Evolutionary conservation across 371 early-diverging fungal genomes (phyloP).

Genomic region (Mucor indicus): DNA sequence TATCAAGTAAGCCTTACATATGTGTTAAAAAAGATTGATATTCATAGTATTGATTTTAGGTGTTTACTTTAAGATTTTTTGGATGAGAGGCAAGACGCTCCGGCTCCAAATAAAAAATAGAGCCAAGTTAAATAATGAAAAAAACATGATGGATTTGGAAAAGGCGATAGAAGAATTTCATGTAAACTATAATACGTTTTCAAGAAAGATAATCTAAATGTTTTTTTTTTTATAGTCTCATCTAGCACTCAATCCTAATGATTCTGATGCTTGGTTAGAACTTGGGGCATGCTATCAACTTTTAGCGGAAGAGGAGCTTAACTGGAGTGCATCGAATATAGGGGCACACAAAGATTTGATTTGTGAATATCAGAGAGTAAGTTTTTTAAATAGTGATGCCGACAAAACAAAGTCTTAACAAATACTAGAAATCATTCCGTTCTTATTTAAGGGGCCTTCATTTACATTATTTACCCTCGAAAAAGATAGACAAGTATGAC

Average conservation of each 20-base stretch:
- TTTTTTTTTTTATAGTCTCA: slow-evolving; percentile 7
- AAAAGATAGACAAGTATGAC: not conserved
- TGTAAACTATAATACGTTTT: slow-evolving; percentile 24
- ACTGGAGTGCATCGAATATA: slow-evolving; percentile 67
- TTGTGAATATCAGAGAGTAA: slow-evolving; percentile 58
- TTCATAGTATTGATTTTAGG: slow-evolving; percentile 13
- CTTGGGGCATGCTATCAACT: slow-evolving; percentile 57
- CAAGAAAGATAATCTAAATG: not conserved
- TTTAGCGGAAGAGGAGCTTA: slow-evolving; percentile 63
- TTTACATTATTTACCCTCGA: slow-evolving; percentile 4
- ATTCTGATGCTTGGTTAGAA: slow-evolving; percentile 64
- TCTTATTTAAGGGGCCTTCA: slow-evolving; percentile 47
- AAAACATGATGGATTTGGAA: slow-evolving; percentile 58
- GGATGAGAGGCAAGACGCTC: slow-evolving; percentile 61
- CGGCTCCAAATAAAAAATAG: slow-evolving; percentile 57
- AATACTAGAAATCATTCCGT: slow-evolving; percentile 54
- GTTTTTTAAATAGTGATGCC: not conserved
- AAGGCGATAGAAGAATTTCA: slow-evolving; percentile 56
- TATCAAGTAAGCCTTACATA: slow-evolving; percentile 25
- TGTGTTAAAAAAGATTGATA: not conserved
- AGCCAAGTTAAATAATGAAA: slow-evolving; percentile 50
- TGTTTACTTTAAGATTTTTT: slow-evolving; percentile 51
- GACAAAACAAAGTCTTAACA: not conserved
- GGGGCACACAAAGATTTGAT: slow-evolving; percentile 45
- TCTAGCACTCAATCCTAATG: slow-evolving; percentile 53